These are phyloP conservation scores for Neurospora sp. DNA, from an alignment of 495 filamentous ascomycete species.

Conservation along the genomic window DNA sequence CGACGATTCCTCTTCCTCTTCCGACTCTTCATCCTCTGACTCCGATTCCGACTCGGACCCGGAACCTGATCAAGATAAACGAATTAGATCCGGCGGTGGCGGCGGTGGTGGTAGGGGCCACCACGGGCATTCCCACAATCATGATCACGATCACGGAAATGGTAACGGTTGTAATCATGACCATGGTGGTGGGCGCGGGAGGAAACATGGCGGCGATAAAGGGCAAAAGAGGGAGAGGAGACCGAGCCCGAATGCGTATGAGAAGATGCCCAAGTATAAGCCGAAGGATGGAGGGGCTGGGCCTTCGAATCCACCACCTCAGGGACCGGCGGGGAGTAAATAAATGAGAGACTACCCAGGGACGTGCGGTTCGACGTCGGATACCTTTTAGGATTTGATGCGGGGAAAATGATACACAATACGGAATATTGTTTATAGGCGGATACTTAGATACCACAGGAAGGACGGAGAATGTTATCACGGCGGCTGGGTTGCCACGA, in stretches of 20 bases:
- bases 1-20: slow-evolving; percentile 63
- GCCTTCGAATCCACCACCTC: neutral
- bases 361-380: neutral
- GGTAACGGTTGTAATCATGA: slow-evolving; percentile 27
- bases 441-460: neutral
- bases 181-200: slow-evolving; percentile 15
- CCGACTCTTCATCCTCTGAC: slow-evolving; percentile 40
- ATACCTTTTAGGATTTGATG: neutral
- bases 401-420: neutral
- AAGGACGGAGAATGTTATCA: neutral
- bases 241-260: slow-evolving; percentile 87
- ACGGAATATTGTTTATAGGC: neutral
- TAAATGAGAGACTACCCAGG: neutral
- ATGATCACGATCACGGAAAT: slow-evolving; percentile 30
- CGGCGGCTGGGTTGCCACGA: neutral
- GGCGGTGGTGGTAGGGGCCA: slow-evolving; percentile 3
- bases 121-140: slow-evolving; percentile 12
- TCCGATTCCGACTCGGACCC: slow-evolving; percentile 35
- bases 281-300: slow-evolving; percentile 9
- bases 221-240: slow-evolving; percentile 42
- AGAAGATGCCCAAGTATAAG: slow-evolving; percentile 68
- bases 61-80: slow-evolving; percentile 20
- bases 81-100: slow-evolving; percentile 3
- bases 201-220: slow-evolving; percentile 21
- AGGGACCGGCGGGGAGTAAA: neutral